Evolutionary conservation across 1,284 basidiomycete genomes (phyloP), one percentile per base, ranked within the genome.

Genomic region (Fomitopsis betulina): DNA sequence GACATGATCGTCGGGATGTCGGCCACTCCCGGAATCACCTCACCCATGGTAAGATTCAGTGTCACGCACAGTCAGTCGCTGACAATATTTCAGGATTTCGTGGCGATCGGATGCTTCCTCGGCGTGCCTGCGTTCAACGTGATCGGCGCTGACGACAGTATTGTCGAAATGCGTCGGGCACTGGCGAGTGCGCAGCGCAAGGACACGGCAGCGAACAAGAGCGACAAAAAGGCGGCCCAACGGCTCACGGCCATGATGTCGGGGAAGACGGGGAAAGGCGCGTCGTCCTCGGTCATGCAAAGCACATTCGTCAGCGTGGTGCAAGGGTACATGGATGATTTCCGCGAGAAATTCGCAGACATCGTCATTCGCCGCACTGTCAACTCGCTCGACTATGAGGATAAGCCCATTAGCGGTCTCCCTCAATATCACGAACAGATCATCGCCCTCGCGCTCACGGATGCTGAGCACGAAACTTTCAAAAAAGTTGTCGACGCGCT

Each of bases 341-440:
- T 50, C 15, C 56, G 52, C 21, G 17, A 1, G 17, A 8, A 21
- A 8, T 53, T 43, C 45, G 12, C 5, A 15, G 53, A 39, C 45
- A 39, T 21, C 19, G 43, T 54, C 6, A 53, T 61, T 30, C 50
- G 57, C 1, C 53, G 57, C n/a, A 61, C 57, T 2, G 39, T 56
- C 42, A 5, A 49, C 17, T 49, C 53, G 12, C 4, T 4, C 5
- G 54, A 56, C 42, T 13, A 25, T 21, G 25, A 55, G 12, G 54
- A 30, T 23, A 57, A 38, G 4, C 40, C 55, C 19, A 54, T 61
- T 32, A 57, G 50, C 27, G 51, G 45, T 19, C 30, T 56, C 2
- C 42, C 45, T 12, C 52, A 50, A 0, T 38, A 35, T n/a, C 2
- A n/a, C 39, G 55, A 56, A 30, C 12, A 33, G 10, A 1, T 27